A percentile compares a stretch with the other conserved stretches of the same genome.
phyloP scores from a whole-genome alignment of 805 yeast genomes.

The Kuraishia molischiana region DNA sequence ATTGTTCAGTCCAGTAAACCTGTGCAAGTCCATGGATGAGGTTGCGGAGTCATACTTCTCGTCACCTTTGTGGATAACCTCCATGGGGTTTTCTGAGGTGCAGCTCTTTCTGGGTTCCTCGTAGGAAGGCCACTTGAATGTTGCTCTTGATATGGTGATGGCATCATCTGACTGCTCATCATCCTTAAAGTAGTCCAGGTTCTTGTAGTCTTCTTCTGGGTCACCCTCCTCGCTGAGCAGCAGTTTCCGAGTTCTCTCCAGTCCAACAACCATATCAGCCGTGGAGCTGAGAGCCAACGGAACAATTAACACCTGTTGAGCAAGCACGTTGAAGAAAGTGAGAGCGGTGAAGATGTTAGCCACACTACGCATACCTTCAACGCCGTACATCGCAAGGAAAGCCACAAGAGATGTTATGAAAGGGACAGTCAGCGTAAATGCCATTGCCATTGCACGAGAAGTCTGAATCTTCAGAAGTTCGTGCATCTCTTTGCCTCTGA shows the following conservation, averaged over 20 bases:
- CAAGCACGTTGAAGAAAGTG: constrained; percentile 52
- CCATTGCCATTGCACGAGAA: constrained; percentile 49
- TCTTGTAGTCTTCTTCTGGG: constrained; percentile 26
- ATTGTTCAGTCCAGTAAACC: constrained; percentile 34
- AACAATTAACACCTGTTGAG: constrained; percentile 54
- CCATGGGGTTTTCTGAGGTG: no score
- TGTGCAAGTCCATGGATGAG: not conserved
- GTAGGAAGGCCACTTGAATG: not conserved
- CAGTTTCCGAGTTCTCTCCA: not conserved
- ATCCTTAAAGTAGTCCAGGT: constrained; percentile 8
- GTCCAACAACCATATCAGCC: constrained; percentile 51
- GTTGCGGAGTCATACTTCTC: not conserved
- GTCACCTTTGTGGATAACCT: not conserved
- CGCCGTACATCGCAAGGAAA: constrained; percentile 30
- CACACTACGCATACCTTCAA: constrained; percentile 32
- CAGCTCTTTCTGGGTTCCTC: constrained; percentile 8
- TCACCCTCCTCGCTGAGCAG: constrained; percentile 29
- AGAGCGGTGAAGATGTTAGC: constrained; percentile 64
- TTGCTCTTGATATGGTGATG: not conserved
- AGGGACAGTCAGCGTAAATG: constrained; percentile 63
- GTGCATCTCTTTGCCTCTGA: constrained; percentile 54
- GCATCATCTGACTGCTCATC: not conserved
- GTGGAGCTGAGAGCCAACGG: constrained; percentile 64
- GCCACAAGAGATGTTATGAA: constrained; percentile 60
- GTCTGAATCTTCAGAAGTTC: constrained; percentile 55